These are phyloP conservation scores for Ophiostoma ips DNA, from an alignment of 2,329 filamentous ascomycete genomes.

Conservation along the genomic window DNA sequence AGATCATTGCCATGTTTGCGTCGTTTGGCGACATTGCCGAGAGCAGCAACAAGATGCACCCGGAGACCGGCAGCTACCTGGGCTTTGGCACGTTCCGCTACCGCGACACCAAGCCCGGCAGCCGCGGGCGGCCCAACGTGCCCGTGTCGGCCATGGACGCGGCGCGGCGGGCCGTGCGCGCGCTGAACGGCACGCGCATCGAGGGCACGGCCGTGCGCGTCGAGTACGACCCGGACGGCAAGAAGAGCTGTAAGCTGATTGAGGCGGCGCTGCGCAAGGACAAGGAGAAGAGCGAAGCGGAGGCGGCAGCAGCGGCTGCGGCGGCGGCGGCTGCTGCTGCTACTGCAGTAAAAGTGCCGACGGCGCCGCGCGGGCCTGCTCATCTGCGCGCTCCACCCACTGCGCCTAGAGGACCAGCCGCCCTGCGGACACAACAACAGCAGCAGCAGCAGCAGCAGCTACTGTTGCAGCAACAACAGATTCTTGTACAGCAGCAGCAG, in stretches of 20 bases:
- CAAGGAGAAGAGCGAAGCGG: conserved; percentile 33
- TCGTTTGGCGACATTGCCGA: conserved; percentile 78
- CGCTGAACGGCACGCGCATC: conserved; percentile 66
- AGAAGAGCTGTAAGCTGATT: conserved; percentile 65
- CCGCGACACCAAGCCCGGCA: conserved; percentile 52
- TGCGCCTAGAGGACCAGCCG: conserved; percentile 74
- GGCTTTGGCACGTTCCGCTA: conserved; percentile 89
- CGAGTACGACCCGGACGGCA: conserved; percentile 78
- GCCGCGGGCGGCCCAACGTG: conserved; percentile 35
- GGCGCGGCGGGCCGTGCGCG: conserved; percentile 64
- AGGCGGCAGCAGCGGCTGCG: conserved; percentile 12
- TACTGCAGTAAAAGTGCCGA: conserved; percentile 19
- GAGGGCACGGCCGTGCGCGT: conserved; percentile 67
- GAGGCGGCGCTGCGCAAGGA: conserved; percentile 59
- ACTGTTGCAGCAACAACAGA: conserved; percentile 2
- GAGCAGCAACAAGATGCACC: conserved; percentile 89
- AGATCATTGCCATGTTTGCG: conserved; percentile 62
- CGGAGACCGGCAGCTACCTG: conserved; percentile 83
- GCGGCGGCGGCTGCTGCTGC: too few species aligned
- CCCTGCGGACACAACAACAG: conserved; percentile 23
- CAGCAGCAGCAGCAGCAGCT: conserved; percentile 18
- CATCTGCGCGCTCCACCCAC: conserved; percentile 59
- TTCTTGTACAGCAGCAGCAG: not conserved
- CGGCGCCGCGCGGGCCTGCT: conserved; percentile 25
- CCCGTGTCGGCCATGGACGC: conserved; percentile 60